Evolutionary conservation across 805 yeast genomes (phyloP).

Genomic region (Hanseniaspora clermontiae): DNA sequence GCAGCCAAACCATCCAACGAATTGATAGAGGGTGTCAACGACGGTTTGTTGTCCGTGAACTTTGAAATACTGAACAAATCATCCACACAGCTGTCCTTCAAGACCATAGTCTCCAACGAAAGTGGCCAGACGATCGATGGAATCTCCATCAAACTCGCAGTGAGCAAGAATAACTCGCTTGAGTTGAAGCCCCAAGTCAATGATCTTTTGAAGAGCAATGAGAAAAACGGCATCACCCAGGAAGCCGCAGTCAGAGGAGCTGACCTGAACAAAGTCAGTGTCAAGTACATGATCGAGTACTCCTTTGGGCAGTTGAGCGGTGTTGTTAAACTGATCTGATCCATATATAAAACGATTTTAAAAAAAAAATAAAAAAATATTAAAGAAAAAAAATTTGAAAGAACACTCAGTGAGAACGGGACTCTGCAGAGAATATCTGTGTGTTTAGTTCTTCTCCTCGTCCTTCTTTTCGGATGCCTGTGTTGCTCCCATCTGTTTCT

Average conservation of each 20-base stretch:
- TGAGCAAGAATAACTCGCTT: constrained; percentile 49
- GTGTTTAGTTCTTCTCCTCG: not conserved
- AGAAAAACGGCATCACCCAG: constrained; percentile 43
- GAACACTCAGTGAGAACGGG: no score
- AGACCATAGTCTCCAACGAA: constrained; percentile 41
- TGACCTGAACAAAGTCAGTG: constrained; percentile 23
- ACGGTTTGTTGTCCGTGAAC: constrained; percentile 36
- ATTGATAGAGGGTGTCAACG: not conserved
- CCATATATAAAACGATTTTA: not conserved
- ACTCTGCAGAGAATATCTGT: no score
- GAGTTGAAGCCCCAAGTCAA: constrained; percentile 51
- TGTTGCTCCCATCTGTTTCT: not conserved
- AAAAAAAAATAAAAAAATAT: not conserved
- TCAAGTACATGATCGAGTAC: constrained; percentile 9
- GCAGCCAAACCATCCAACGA: not conserved
- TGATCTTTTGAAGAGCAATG: constrained; percentile 37
- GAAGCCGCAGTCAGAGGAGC: constrained; percentile 14
- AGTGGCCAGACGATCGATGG: constrained; percentile 35
- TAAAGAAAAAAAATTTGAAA: not conserved
- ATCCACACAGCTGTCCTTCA: constrained; percentile 32
- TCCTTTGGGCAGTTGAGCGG: not conserved
- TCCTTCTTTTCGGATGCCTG: not conserved
- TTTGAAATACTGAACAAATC: constrained; percentile 32
- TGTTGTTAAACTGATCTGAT: not conserved
- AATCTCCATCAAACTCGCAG: constrained; percentile 54